phyloP scores from a whole-genome alignment of 345 rosid genomes.

The Euclidium syriacum region DNA sequence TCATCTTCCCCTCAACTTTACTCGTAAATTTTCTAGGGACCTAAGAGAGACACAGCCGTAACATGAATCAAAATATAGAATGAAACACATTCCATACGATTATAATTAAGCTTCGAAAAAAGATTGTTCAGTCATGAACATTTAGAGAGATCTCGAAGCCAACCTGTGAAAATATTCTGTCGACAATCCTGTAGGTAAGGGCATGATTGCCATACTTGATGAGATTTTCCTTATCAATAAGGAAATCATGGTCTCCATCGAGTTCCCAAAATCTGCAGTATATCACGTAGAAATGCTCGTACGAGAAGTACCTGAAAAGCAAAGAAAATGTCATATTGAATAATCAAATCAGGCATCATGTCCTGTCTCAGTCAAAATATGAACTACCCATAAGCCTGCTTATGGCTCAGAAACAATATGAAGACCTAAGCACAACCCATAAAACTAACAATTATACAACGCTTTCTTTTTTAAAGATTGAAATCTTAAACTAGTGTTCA shows the following conservation, averaged over 20 bases:
- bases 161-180: conserved; percentile 88
- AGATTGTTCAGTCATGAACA: conserved; percentile 24
- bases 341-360: background rate
- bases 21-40: conserved; percentile 74
- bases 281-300: conserved; percentile 86
- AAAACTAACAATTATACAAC: background rate
- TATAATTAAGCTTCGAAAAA: background rate
- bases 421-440: background rate
- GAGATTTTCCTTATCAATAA: conserved; percentile 77
- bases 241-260: conserved; percentile 78
- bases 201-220: conserved; percentile 76
- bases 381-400: background rate
- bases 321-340: background rate
- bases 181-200: conserved; percentile 82
- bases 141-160: conserved; percentile 22
- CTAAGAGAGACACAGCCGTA: conserved; percentile 30
- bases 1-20: conserved; percentile 74
- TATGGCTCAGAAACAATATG: background rate
- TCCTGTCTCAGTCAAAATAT: background rate
- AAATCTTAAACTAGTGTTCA: background rate
- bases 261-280: conserved; percentile 86
- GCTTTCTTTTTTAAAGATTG: background rate
- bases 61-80: background rate
- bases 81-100: background rate
- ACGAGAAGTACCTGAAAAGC: conserved; percentile 76